Conservation (phyloP, 306 rosid species). For the Prunus dulcis region DNA sequence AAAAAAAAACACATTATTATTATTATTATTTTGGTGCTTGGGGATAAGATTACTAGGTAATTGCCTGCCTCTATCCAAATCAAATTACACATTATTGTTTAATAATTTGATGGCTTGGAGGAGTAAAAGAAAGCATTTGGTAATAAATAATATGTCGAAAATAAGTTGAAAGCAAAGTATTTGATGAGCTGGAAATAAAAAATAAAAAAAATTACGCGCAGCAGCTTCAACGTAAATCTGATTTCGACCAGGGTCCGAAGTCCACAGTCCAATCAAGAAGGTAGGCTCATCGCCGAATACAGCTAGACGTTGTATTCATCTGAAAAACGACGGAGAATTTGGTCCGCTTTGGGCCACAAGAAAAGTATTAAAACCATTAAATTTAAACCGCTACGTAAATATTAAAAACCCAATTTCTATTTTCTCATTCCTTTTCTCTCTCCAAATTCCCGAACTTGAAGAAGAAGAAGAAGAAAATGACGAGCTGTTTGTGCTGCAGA, state of each 20-base stretch:
- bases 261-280: not conserved
- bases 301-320: not conserved
- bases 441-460: not conserved
- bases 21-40: too few species aligned
- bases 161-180: too few species aligned
- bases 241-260: not conserved
- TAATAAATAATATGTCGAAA: too few species aligned
- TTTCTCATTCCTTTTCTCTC: not conserved
- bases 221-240: not conserved
- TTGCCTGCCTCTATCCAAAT: too few species aligned
- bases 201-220: too few species aligned
- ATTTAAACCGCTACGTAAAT: not conserved
- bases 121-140: too few species aligned
- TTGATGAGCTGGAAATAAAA: too few species aligned
- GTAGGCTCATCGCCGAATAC: not conserved
- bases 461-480: constrained; percentile 33
- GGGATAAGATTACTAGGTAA: too few species aligned
- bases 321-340: not conserved
- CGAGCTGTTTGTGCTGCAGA: constrained; percentile 27
- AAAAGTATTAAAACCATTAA: not conserved
- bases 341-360: constrained; percentile 2
- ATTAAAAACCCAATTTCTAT: not conserved
- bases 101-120: too few species aligned
- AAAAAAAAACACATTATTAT: too few species aligned
- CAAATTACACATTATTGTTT: too few species aligned